Conservation (phyloP, 768 basidiomycete genomes). For the Holtermanniella nyarrowii region DNA sequence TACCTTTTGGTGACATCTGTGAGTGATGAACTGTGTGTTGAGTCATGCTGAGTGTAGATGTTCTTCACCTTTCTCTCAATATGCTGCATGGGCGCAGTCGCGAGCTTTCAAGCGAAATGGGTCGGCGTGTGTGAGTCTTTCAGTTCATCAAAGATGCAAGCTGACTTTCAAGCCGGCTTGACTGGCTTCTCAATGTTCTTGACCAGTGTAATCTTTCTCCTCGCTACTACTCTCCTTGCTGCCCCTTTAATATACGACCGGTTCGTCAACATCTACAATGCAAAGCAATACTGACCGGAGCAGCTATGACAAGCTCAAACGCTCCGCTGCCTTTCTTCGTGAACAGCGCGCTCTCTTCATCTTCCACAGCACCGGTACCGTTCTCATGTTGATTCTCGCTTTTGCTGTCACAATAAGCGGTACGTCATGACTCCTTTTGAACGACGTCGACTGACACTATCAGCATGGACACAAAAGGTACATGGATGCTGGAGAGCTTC, state of each 20-base stretch:
- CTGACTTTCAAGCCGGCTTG: conserved; percentile 57
- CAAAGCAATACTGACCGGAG: conserved; percentile 46
- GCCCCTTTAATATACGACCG: conserved; percentile 46
- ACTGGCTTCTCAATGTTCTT: conserved; percentile 77
- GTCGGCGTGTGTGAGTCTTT: conserved; percentile 58
- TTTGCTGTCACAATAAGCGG: conserved; percentile 46
- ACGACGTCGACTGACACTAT: neutral
- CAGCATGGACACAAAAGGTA: conserved; percentile 67
- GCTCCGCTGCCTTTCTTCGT: conserved; percentile 67
- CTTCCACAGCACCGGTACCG: conserved; percentile 59
- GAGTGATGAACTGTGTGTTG: neutral
- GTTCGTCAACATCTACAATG: conserved; percentile 13
- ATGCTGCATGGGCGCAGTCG: conserved; percentile 82
- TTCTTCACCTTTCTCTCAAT: conserved; percentile 92
- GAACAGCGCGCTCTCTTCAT: conserved; percentile 78
- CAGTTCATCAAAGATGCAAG: too few relatives aligned
- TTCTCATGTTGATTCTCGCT: conserved; percentile 64
- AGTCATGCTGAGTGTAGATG: conserved; percentile 43
- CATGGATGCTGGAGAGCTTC: neutral
- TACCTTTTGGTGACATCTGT: conserved; percentile 5
- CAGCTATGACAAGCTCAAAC: conserved; percentile 70
- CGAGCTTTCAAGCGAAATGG: conserved; percentile 78
- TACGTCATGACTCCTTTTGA: conserved; percentile 13
- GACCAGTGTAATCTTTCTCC: conserved; percentile 58
- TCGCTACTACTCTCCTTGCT: conserved; percentile 62